These are phyloP conservation scores for Flueggea neowawraea DNA, from an alignment of 441 rosid genomes.

Conservation along the genomic window DNA sequence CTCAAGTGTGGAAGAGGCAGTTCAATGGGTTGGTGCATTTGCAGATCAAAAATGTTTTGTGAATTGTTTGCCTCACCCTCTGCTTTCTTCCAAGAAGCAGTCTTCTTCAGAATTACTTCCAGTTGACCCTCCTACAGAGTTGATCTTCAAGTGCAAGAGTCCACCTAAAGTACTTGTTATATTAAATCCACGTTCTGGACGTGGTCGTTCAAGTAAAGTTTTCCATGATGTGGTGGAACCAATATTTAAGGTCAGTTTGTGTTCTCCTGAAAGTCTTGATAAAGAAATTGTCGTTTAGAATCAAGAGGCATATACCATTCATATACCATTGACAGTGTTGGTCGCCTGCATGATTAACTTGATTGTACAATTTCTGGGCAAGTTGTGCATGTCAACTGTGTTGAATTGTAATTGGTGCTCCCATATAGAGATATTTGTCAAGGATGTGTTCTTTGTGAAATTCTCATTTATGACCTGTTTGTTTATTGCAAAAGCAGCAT, in stretches of 20 bases:
- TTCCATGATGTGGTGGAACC: conserved; percentile 90
- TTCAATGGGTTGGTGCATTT: conserved; percentile 98
- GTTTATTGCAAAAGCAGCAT: no score
- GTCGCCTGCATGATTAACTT: no score
- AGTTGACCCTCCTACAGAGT: conserved; percentile 84
- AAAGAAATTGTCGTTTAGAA: neutral
- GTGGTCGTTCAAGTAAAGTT: conserved; percentile 92
- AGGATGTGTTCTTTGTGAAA: no score
- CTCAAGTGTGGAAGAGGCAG: conserved; percentile 75
- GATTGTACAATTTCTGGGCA: no score
- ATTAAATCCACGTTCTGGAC: conserved; percentile 98
- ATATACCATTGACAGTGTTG: neutral
- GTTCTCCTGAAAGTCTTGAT: neutral
- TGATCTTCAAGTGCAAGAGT: conserved; percentile 86
- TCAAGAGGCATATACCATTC: neutral
- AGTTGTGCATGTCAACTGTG: no score
- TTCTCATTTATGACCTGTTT: no score
- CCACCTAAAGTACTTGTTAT: conserved; percentile 96
- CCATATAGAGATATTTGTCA: no score
- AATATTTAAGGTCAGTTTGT: conserved; percentile 72
- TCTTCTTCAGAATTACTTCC: conserved; percentile 88
- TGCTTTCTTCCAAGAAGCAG: conserved; percentile 92
- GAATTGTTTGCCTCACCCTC: conserved; percentile 92
- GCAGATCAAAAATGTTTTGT: conserved; percentile 95
- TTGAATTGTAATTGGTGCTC: no score